phyloP scores from a whole-genome alignment of 495 filamentous ascomycete species.

The Gamarada debralockiae region DNA sequence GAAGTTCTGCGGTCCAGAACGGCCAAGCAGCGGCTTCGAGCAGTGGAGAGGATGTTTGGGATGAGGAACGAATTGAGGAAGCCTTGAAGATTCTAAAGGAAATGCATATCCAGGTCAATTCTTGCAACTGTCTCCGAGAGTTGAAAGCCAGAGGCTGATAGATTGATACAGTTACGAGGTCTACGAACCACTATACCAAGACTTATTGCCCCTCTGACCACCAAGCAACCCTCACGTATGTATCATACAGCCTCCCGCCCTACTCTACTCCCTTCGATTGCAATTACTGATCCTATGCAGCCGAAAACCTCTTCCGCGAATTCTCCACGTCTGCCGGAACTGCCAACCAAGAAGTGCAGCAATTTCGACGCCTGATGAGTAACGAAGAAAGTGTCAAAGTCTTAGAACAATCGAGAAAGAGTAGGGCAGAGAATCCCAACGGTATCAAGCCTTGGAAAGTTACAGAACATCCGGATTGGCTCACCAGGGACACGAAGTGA shows the following conservation, averaged over 20 bases:
- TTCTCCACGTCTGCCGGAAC: slow-evolving; percentile 34
- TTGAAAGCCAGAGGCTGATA: neutral
- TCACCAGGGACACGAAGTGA: slow-evolving; percentile 19
- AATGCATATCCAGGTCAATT: slow-evolving; percentile 26
- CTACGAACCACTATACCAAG: slow-evolving; percentile 41
- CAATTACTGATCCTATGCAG: slow-evolving; percentile 20
- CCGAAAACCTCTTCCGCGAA: slow-evolving; percentile 33
- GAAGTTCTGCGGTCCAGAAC: neutral
- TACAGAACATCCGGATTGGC: slow-evolving; percentile 46
- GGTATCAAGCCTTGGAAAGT: slow-evolving; percentile 48
- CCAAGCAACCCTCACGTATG: slow-evolving; percentile 35
- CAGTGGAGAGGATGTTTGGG: slow-evolving; percentile 19
- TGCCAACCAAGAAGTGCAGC: slow-evolving; percentile 37
- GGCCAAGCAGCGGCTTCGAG: neutral
- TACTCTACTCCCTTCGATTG: neutral
- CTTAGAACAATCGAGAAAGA: slow-evolving; percentile 37
- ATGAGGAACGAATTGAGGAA: slow-evolving; percentile 24
- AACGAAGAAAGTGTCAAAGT: slow-evolving; percentile 37
- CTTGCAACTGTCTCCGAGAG: neutral
- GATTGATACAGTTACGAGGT: slow-evolving; percentile 32
- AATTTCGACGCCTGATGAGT: slow-evolving; percentile 35
- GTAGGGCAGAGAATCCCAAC: slow-evolving; percentile 38
- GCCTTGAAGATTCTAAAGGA: slow-evolving; percentile 24
- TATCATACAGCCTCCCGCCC: neutral
- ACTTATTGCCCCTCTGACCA: slow-evolving; percentile 38